Percentiles rank a stretch among this genome's conserved stretches.
Evolutionary conservation across 1,284 basidiomycete genomes (phyloP).

Genomic region (Rhodofomes roseus): DNA sequence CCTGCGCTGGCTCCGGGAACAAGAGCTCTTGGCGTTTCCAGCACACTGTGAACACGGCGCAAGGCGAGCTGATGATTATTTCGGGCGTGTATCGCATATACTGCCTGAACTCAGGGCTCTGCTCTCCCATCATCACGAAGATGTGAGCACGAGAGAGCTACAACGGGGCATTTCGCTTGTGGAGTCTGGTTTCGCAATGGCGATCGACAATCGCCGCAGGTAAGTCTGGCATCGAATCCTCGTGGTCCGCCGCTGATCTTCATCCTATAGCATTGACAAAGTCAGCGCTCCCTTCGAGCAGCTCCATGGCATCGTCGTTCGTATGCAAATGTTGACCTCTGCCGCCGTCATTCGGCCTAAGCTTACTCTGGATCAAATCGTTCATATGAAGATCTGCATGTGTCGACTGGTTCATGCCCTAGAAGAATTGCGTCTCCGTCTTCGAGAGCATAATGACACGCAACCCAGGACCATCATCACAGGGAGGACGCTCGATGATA

Average conservation of each 20-base stretch:
- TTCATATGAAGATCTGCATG: constrained; percentile 30
- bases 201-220: constrained; percentile 44
- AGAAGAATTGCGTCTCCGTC: constrained; percentile 33
- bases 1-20: constrained; percentile 65
- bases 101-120: constrained; percentile 69
- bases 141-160: constrained; percentile 83
- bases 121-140: constrained; percentile 72
- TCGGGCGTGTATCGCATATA: constrained; percentile 63
- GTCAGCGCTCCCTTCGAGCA: constrained; percentile 7
- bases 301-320: constrained; percentile 12
- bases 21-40: constrained; percentile 39
- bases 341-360: constrained; percentile 22
- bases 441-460: constrained; percentile 14
- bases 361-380: constrained; percentile 27
- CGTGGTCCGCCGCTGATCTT: neutral
- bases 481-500: constrained; percentile 7
- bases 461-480: constrained; percentile 4
- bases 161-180: constrained; percentile 76
- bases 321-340: constrained; percentile 18
- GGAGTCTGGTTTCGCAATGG: constrained; percentile 74
- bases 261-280: constrained; percentile 8
- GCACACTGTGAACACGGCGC: constrained; percentile 7
- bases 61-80: constrained; percentile 62
- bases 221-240: constrained; percentile 29
- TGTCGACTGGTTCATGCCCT: constrained; percentile 35